phyloP scores from a whole-genome alignment of 1,284 basidiomycete species.

The Rhizopogon parksii region DNA sequence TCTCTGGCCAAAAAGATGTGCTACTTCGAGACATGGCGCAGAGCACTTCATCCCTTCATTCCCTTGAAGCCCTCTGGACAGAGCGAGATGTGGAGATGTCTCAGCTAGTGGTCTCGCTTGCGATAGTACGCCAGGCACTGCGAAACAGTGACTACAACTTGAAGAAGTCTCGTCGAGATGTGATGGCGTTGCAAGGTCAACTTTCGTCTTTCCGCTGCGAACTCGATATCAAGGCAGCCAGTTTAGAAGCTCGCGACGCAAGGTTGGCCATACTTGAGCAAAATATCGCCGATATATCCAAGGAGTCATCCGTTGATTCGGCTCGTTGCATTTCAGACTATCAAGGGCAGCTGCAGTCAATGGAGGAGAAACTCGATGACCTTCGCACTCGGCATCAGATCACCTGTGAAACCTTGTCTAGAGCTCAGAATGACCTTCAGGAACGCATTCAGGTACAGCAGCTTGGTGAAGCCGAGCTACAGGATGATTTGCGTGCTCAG shows the following conservation, averaged over 20 bases:
- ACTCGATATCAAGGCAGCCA: background rate
- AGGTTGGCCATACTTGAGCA: background rate
- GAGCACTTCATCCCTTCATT: slow-evolving; percentile 2
- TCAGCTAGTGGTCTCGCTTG: slow-evolving; percentile 29
- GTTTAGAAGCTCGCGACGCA: background rate
- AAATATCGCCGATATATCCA: background rate
- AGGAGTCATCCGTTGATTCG: background rate
- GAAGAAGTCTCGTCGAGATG: slow-evolving; percentile 4
- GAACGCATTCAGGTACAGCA: slow-evolving; percentile 2
- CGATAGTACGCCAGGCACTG: slow-evolving; percentile 21
- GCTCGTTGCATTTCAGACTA: background rate
- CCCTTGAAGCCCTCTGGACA: slow-evolving; percentile 10
- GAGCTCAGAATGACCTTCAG: background rate
- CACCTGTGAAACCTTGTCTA: slow-evolving; percentile 5
- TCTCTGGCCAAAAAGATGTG: background rate
- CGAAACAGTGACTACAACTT: slow-evolving; percentile 13
- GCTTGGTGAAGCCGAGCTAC: slow-evolving; percentile 1
- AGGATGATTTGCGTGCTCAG: background rate
- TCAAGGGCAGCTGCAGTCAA: slow-evolving; percentile 6
- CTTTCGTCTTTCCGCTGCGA: slow-evolving; percentile 3
- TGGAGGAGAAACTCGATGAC: slow-evolving; percentile 23
- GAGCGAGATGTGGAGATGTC: slow-evolving; percentile 15
- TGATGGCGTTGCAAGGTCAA: slow-evolving; percentile 16
- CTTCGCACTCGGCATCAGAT: slow-evolving; percentile 13
- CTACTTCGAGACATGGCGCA: background rate